These are phyloP conservation scores for Plasmodium gonderi DNA, from an alignment of 169 alveolate species.

Conservation along the genomic window DNA sequence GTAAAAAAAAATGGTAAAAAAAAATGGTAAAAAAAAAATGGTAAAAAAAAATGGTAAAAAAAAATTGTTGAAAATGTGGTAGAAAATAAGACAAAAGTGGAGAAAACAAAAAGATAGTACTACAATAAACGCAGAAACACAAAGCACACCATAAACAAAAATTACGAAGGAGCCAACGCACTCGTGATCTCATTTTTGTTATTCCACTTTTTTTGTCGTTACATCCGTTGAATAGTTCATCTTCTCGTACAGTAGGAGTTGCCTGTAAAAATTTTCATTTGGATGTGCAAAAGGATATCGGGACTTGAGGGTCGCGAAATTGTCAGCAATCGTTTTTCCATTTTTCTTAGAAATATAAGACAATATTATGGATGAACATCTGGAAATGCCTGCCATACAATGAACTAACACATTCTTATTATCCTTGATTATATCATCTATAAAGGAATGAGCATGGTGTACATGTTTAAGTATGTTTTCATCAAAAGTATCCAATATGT, in stretches of 20 bases:
- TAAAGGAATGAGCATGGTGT: conserved; percentile 48
- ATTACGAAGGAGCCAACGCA: neutral
- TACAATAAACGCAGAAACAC: too few relatives aligned
- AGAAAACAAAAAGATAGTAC: too few relatives aligned
- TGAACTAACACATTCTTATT: conserved; percentile 42
- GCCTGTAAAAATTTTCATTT: conserved; percentile 52
- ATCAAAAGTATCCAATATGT: conserved; percentile 51
- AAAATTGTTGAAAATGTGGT: too few relatives aligned
- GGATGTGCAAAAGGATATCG: conserved; percentile 67
- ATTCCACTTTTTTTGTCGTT: neutral
- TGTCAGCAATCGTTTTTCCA: conserved; percentile 20
- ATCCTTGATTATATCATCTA: conserved; percentile 14
- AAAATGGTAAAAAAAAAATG: too few relatives aligned
- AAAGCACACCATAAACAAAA: neutral
- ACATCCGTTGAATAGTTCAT: conserved; percentile 61
- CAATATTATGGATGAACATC: conserved; percentile 60
- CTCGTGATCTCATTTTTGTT: neutral
- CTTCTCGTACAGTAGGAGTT: conserved; percentile 52
- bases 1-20: too few relatives aligned
- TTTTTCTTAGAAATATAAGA: conserved; percentile 57
- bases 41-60: too few relatives aligned
- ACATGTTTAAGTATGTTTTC: conserved; percentile 48
- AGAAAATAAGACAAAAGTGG: too few relatives aligned
- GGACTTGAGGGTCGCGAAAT: conserved; percentile 5
- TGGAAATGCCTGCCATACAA: conserved; percentile 73